These are phyloP conservation scores for Elsinoe fawcettii DNA, from an alignment of 2,329 filamentous ascomycete species.

Conservation along the genomic window DNA sequence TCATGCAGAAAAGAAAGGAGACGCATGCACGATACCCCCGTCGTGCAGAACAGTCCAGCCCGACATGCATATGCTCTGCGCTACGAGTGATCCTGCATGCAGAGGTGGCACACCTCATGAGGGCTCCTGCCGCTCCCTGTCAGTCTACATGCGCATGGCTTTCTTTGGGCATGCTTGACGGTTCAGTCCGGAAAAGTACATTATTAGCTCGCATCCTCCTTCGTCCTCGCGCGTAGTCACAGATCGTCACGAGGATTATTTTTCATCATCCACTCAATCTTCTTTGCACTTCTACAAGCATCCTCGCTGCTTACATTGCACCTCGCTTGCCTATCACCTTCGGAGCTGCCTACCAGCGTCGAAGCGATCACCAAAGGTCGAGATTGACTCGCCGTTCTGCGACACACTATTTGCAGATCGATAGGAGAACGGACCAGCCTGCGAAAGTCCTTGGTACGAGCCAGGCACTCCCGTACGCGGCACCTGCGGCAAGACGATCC, in stretches of 20 bases:
- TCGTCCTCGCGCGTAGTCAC: conserved; percentile 6
- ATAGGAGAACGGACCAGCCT: conserved; percentile 10
- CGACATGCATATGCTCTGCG: background rate
- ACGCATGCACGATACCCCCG: conserved; percentile 3
- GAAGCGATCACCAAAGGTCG: conserved; percentile 7
- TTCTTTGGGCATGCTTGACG: background rate
- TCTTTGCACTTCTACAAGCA: conserved; percentile 4
- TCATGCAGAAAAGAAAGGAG: conserved; percentile 5
- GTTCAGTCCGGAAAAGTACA: background rate
- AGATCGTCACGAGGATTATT: conserved; percentile 4
- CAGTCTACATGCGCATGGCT: background rate
- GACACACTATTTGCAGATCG: conserved; percentile 13
- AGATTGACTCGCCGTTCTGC: conserved; percentile 12
- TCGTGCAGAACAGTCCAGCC: background rate
- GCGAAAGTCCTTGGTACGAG: conserved; percentile 3
- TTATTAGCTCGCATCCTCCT: background rate
- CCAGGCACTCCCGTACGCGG: conserved; percentile 13
- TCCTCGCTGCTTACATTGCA: background rate
- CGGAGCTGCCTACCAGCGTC: background rate
- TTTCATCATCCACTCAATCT: background rate
- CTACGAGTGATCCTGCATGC: background rate
- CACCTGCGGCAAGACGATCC: conserved; percentile 10
- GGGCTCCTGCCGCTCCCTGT: background rate
- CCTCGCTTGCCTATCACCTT: background rate
- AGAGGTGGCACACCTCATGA: background rate